Base-by-base conservation (phyloP, 192 early-diverging fungal genomes). In the Coemansia sp. region DNA sequence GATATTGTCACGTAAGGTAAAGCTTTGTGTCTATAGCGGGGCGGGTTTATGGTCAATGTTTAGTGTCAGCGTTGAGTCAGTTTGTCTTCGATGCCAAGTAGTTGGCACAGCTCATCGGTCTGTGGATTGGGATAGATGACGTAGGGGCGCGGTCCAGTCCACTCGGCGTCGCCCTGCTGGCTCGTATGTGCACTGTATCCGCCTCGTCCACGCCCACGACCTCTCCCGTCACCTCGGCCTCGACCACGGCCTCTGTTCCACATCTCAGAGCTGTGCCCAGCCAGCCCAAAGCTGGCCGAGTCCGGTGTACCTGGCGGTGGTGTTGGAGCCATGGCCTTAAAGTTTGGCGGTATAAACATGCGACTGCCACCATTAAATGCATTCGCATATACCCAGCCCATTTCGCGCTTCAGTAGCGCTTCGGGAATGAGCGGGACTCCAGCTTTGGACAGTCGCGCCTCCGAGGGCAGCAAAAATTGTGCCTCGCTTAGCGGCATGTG, bases 91-190 rank as follows among this genome's bases (percentile, higher is more conserved):
- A 97, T 83, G 14, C 83, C 82, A 9, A 95, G 41, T 72, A 90
- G 69, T 0, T 78, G 62, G 67, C 91, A 93, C 46, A 97, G 88
- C 9, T 65, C 79, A 3, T 74, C 83, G 7, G 93, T 97, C 70
- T 98, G 95, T 3, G 93, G 93, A 68, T 96, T 98, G 5, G 83
- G 63, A 32, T 88, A 87, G 12, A 82, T 52, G 17, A 67, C 50
- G 10, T 72, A 36, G 15, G 74, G 74, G 17, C 44, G 62, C 26
- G 70, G 63, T 15, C 58, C 70, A 14, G 42, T 18, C 63, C 60
- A 58, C 17, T 33, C 37, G 15, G 21, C 58, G 5, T 65, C 58
- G n/a, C 17, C 36, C 8, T 27, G 33, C 15, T 57, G 35, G 33
- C 29, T 33, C 18, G 41, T 27, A n/a, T 19, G 18, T 24, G 53